Evolutionary conservation across 2,329 filamentous ascomycete genomes (phyloP).

Genomic region (Penicillium sp.): DNA sequence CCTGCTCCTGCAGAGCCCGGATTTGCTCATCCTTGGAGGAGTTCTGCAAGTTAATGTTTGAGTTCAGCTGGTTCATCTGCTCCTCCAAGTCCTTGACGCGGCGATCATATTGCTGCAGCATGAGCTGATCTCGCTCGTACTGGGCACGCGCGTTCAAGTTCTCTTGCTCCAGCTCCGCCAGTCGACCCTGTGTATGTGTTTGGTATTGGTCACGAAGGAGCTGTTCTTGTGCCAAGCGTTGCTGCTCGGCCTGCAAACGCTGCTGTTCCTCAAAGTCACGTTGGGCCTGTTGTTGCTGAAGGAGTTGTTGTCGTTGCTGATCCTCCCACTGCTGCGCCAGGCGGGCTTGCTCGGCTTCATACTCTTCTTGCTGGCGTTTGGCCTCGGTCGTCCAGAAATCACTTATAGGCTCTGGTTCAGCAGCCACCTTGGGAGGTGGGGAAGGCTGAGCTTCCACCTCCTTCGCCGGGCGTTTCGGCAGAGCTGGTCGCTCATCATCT

Average conservation of each 20-base stretch:
- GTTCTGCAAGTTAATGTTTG: slow-evolving; percentile 82
- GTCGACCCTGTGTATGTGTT: slow-evolving; percentile 91
- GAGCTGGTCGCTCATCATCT: slow-evolving; percentile 78
- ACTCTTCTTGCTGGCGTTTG: slow-evolving; percentile 88
- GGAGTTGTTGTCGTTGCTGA: slow-evolving; percentile 78
- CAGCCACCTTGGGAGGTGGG: slow-evolving; percentile 68
- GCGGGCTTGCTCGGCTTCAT: slow-evolving; percentile 89
- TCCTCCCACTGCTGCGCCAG: slow-evolving; percentile 86
- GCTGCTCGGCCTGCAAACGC: slow-evolving; percentile 82
- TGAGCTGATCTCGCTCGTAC: slow-evolving; percentile 95
- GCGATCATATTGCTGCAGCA: slow-evolving; percentile 95
- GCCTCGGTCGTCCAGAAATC: slow-evolving; percentile 98
- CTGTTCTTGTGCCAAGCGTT: slow-evolving; percentile 87
- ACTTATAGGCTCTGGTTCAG: slow-evolving; percentile 88
- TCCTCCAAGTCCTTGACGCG: slow-evolving; percentile 90
- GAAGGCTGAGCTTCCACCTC: slow-evolving; percentile 73
- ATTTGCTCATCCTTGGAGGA: slow-evolving; percentile 94
- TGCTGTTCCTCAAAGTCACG: slow-evolving; percentile 97
- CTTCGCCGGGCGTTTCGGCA: slow-evolving; percentile 74
- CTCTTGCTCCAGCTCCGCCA: slow-evolving; percentile 93
- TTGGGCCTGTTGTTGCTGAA: slow-evolving; percentile 82
- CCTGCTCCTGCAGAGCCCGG: slow-evolving; percentile 87
- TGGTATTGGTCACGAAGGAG: slow-evolving; percentile 85
- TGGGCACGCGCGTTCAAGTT: slow-evolving; percentile 93
- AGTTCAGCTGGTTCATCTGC: slow-evolving; percentile 80